A percentile compares a stretch with the other conserved stretches of the same genome.
Conservation (phyloP, 768 basidiomycete species). For the Tylopilus subfusipes region DNA sequence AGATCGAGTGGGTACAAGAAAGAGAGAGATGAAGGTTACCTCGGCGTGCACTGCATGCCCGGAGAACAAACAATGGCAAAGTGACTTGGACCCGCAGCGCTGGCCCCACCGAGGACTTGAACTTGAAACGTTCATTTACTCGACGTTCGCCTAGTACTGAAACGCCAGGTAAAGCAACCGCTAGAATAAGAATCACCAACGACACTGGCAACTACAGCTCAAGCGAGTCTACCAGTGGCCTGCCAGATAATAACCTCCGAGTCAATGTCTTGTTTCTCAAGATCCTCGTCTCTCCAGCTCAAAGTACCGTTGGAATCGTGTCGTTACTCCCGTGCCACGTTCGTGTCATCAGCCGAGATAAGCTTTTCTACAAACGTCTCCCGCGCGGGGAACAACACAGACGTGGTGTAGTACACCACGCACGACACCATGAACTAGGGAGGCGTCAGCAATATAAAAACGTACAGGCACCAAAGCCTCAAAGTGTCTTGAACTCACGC, state of each 20-base stretch:
- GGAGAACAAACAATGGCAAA: slow-evolving; percentile 20
- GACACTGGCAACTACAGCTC: too few species aligned
- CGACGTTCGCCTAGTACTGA: too few species aligned
- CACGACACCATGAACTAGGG: slow-evolving; percentile 27
- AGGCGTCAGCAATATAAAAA: neutral
- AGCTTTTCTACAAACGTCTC: slow-evolving; percentile 28
- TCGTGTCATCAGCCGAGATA: slow-evolving; percentile 26
- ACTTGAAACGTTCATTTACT: too few species aligned
- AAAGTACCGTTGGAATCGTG: neutral
- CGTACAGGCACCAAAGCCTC: neutral
- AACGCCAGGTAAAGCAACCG: too few species aligned
- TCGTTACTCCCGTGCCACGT: neutral
- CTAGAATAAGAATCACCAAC: too few species aligned
- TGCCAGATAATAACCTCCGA: too few species aligned
- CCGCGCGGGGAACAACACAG: slow-evolving; percentile 28
- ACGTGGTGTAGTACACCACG: slow-evolving; percentile 31
- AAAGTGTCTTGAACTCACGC: slow-evolving; percentile 44
- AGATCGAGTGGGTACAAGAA: neutral
- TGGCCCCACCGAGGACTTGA: too few species aligned
- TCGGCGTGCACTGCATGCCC: neutral
- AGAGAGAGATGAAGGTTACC: neutral
- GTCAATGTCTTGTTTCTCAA: neutral
- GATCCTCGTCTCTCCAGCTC: neutral
- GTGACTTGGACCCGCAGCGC: too few species aligned
- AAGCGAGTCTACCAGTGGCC: too few species aligned